These are phyloP conservation scores for Sugiyamaella novakii DNA, from an alignment of 1,139 yeast species.

Conservation along the genomic window DNA sequence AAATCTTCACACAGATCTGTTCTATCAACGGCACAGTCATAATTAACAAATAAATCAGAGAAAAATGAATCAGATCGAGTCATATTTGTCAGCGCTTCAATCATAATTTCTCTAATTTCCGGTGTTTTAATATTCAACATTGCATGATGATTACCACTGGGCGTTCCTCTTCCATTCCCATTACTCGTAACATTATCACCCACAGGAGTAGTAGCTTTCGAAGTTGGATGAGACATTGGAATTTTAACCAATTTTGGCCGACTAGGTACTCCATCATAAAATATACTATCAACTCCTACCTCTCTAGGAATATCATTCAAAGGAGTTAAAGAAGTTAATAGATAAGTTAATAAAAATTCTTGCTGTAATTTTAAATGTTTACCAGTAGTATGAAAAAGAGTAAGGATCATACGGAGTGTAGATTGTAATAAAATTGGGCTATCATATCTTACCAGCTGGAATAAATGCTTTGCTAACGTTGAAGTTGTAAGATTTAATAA, in stretches of 20 bases:
- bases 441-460: slow-evolving; percentile 76
- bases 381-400: slow-evolving; percentile 48
- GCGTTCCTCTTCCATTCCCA: slow-evolving; percentile 29
- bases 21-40: slow-evolving; percentile 89
- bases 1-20: slow-evolving; percentile 74
- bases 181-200: slow-evolving; percentile 4
- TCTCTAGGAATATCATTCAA: slow-evolving; percentile 45
- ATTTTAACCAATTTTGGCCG: slow-evolving; percentile 41
- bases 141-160: slow-evolving; percentile 21
- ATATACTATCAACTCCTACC: slow-evolving; percentile 44
- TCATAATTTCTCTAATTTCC: slow-evolving; percentile 71
- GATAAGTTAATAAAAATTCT: slow-evolving; percentile 45
- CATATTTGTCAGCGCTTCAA: slow-evolving; percentile 80
- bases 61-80: slow-evolving; percentile 79
- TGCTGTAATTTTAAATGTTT: slow-evolving; percentile 45
- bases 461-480: slow-evolving; percentile 77
- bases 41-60: slow-evolving; percentile 73
- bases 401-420: slow-evolving; percentile 72
- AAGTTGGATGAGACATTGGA: slow-evolving; percentile 23
- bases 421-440: slow-evolving; percentile 68
- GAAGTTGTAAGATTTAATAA: slow-evolving; percentile 71
- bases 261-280: slow-evolving; percentile 47
- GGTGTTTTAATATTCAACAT: slow-evolving; percentile 37
- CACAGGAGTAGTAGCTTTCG: slow-evolving; percentile 24
- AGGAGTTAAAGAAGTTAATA: slow-evolving; percentile 45